phyloP scores from a whole-genome alignment of 1,284 basidiomycete genomes.

The Earliella scabrosa region DNA sequence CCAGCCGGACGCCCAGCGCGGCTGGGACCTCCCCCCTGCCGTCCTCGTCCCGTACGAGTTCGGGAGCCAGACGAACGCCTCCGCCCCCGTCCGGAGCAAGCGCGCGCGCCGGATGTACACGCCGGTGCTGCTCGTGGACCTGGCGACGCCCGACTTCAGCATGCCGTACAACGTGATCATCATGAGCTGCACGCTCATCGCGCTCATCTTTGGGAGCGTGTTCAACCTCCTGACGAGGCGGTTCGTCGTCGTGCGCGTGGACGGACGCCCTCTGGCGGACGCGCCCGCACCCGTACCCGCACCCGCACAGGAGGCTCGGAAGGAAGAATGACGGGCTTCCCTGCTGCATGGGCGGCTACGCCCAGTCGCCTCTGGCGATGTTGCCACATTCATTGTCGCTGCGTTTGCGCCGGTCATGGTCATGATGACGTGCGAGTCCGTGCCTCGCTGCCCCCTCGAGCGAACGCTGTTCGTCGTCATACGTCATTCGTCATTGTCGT shows the following conservation, averaged over 20 bases:
- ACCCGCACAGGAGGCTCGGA: too few relatives aligned
- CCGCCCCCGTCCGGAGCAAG: not conserved
- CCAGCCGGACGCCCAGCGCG: conserved; percentile 93
- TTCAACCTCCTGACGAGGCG: conserved; percentile 88
- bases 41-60: conserved; percentile 60
- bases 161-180: conserved; percentile 99
- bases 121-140: conserved; percentile 80
- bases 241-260: conserved; percentile 59
- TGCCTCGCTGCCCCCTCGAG: too few relatives aligned
- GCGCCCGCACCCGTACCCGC: not conserved
- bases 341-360: too few relatives aligned
- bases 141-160: conserved; percentile 97
- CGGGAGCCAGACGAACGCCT: conserved; percentile 7
- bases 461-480: too few relatives aligned
- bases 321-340: too few relatives aligned
- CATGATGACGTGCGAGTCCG: too few relatives aligned
- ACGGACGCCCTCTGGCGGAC: not conserved
- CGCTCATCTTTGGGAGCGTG: conserved; percentile 91
- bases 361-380: too few relatives aligned
- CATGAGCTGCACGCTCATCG: conserved; percentile 89
- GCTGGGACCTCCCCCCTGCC: conserved; percentile 90
- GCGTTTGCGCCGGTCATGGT: too few relatives aligned
- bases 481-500: too few relatives aligned
- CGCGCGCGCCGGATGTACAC: conserved; percentile 70
- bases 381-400: too few relatives aligned